These are phyloP conservation scores for Candida gigantensis DNA, from an alignment of 1,139 yeast species.

Conservation along the genomic window DNA sequence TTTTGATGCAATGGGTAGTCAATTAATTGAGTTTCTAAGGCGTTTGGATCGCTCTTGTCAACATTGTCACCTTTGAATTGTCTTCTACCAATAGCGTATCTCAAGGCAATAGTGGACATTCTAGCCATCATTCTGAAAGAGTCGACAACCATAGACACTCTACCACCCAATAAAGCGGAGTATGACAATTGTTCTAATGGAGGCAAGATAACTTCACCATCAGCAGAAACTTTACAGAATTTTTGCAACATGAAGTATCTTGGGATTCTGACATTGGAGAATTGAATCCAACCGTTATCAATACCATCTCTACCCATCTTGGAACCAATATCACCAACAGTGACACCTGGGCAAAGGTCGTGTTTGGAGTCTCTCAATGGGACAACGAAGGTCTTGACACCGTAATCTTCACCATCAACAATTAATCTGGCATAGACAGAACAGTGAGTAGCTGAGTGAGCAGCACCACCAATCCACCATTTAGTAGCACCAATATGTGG, in stretches of 20 bases:
- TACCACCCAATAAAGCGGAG: slow-evolving; percentile 48
- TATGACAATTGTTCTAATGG: slow-evolving; percentile 51
- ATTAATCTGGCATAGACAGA: slow-evolving; percentile 45
- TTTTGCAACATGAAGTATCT: slow-evolving; percentile 50
- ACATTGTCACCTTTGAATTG: slow-evolving; percentile 39
- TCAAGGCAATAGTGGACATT: slow-evolving; percentile 43
- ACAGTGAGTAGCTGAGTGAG: slow-evolving; percentile 51
- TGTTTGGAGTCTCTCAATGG: slow-evolving; percentile 49
- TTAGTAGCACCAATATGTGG: slow-evolving; percentile 53
- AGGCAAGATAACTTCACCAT: slow-evolving; percentile 44
- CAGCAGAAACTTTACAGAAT: slow-evolving; percentile 43
- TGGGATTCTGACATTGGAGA: slow-evolving; percentile 46
- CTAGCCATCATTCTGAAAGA: slow-evolving; percentile 46
- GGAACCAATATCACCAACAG: slow-evolving; percentile 50
- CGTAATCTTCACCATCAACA: slow-evolving; percentile 47
- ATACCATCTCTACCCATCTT: slow-evolving; percentile 54
- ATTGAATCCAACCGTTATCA: slow-evolving; percentile 54
- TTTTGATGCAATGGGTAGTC: slow-evolving; percentile 52
- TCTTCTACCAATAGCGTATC: slow-evolving; percentile 49
- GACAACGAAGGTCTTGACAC: slow-evolving; percentile 51
- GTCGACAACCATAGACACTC: slow-evolving; percentile 48
- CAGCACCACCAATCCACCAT: slow-evolving; percentile 57
- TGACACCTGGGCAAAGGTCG: slow-evolving; percentile 44
- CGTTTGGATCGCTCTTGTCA: slow-evolving; percentile 22
- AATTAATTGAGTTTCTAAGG: slow-evolving; percentile 41